Base-by-base conservation (phyloP, 2,329 filamentous ascomycete genomes). In the Alternaria panax region DNA sequence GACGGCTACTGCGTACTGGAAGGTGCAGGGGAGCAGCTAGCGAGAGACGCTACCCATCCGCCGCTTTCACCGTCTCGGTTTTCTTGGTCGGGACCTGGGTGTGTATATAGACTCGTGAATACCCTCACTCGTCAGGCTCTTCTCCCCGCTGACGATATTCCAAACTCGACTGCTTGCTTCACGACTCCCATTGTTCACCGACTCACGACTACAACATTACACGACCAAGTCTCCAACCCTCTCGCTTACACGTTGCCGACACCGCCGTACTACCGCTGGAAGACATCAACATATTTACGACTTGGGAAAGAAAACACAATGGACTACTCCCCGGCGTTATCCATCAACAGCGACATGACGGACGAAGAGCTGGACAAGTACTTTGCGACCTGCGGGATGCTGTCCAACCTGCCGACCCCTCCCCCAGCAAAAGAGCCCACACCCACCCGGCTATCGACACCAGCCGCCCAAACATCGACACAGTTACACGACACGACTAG, bases 321-420 rank as follows among this genome's bases (percentile, higher is more conserved):
- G 71, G 66, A 73, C 24, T 67, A 65, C 43, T 74, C 72, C 2
- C 72, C 72, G 18, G 70, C 72, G 14, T 59, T 69, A 32, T 72
- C 70, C 5, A 47, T 66, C 34, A 66, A 62, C 60, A 65, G 69
- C 68, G 70, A 77, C 64, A 69, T 77, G 65, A 75, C 75, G 45
- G 73, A 77, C 56, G 77, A 78, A 54, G 75, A 78, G 59, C 56
- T 79, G 63, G 78, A 79, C 46, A 64, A 63, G 56, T 79, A 78
- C 66, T 77, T 80, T 62, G 77, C 74, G 40, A 74, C 63, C 54
- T 80, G 75, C 45, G 73, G 76, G 25, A 77, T 77, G 46, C 67
- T 79, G 40, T 79, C 77, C 30, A 78, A 75, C 64, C 67, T 79
- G 22, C 78, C 78, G 7, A 80, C 78, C 16, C 78, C 78, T 56